A percentile compares a stretch with the other conserved stretches of the same genome.
Evolutionary conservation across 345 rosid species (phyloP).

Genomic region (Moricandia moricandioides): DNA sequence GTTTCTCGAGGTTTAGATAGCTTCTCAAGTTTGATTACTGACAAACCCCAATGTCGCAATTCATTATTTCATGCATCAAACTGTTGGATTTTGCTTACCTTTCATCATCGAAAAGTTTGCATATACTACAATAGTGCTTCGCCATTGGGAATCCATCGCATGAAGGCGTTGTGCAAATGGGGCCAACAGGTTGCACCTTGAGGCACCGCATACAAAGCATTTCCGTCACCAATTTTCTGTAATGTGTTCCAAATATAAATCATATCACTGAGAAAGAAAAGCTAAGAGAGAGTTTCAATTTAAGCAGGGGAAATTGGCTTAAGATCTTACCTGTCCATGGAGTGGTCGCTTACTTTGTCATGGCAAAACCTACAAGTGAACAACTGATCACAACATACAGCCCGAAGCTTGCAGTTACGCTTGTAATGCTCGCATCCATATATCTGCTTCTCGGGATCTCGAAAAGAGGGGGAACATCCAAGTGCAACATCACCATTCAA

Average conservation of each 20-base stretch:
- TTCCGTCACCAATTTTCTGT: slow-evolving; percentile 74
- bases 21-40: neutral
- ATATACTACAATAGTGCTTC: slow-evolving; percentile 77
- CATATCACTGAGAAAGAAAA: neutral
- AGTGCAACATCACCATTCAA: slow-evolving; percentile 48
- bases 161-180: slow-evolving; percentile 63
- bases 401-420: slow-evolving; percentile 82
- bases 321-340: slow-evolving; percentile 70
- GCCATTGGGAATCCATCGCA: slow-evolving; percentile 76
- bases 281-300: neutral
- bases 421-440: slow-evolving; percentile 90
- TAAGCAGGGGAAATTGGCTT: neutral
- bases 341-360: slow-evolving; percentile 86
- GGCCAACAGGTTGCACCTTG: slow-evolving; percentile 74
- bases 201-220: slow-evolving; percentile 89
- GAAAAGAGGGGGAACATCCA: slow-evolving; percentile 63
- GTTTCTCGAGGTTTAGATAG: slow-evolving; percentile 10
- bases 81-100: slow-evolving; percentile 42
- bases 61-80: slow-evolving; percentile 2
- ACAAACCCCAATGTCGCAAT: neutral
- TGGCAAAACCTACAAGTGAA: slow-evolving; percentile 82
- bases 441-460: slow-evolving; percentile 61
- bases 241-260: slow-evolving; percentile 8
- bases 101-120: slow-evolving; percentile 94
- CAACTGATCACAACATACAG: slow-evolving; percentile 72